phyloP scores from a whole-genome alignment of 2,329 filamentous ascomycete species.

The Septoria linicola region DNA sequence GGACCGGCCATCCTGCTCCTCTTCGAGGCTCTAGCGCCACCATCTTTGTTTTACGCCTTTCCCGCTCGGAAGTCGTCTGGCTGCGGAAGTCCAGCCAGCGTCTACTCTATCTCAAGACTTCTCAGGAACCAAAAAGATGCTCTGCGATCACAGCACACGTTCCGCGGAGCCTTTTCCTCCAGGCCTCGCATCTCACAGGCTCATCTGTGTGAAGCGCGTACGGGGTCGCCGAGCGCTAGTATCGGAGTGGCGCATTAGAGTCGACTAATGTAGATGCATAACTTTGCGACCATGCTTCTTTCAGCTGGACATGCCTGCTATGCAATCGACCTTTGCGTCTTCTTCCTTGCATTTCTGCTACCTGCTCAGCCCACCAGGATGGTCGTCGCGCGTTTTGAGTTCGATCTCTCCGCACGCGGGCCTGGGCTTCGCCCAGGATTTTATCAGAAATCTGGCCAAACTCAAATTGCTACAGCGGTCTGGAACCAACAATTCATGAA shows the following conservation, averaged over 20 bases:
- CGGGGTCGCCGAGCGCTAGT: constrained; percentile 23
- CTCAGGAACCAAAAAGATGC: constrained; percentile 1
- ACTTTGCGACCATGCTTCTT: constrained; percentile 3
- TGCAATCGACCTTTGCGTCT: constrained; percentile 4
- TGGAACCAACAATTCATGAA: constrained; percentile 3
- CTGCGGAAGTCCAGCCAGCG: constrained; percentile 13
- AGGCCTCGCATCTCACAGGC: background rate
- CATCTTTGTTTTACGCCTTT: constrained; percentile 18
- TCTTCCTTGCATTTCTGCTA: constrained; percentile 8
- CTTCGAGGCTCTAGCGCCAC: constrained; percentile 14
- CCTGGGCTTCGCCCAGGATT: constrained; percentile 11
- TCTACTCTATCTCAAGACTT: constrained; percentile 10
- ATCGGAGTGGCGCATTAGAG: constrained; percentile 11
- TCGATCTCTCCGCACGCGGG: constrained; percentile 19
- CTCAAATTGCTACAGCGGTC: constrained; percentile 5
- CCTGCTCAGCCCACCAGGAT: constrained; percentile 6
- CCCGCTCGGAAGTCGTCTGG: constrained; percentile 20
- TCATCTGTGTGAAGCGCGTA: background rate
- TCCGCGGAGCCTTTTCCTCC: constrained; percentile 5
- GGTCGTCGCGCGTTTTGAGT: constrained; percentile 12
- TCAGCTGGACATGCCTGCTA: constrained; percentile 12
- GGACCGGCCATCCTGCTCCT: constrained; percentile 23
- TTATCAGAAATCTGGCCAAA: constrained; percentile 18
- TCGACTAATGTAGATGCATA: constrained; percentile 1
- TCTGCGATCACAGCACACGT: too few relatives aligned